These are phyloP conservation scores for Colletotrichum tropicale DNA, from an alignment of 2,329 filamentous ascomycete species.

Conservation along the genomic window DNA sequence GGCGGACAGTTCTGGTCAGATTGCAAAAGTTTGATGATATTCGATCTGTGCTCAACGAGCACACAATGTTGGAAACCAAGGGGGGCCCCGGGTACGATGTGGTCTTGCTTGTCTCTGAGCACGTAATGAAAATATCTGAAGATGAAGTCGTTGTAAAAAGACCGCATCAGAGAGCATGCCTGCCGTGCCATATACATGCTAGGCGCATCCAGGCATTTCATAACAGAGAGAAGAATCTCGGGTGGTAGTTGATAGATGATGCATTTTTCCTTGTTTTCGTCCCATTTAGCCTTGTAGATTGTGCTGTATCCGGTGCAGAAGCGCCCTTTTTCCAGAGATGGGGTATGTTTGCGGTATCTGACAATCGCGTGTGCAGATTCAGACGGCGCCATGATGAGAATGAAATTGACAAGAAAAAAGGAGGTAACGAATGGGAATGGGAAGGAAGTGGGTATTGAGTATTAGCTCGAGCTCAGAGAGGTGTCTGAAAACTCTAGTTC, in stretches of 20 bases:
- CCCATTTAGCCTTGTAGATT: neutral
- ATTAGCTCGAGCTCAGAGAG: neutral
- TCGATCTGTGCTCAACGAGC: neutral
- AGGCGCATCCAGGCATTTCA: neutral
- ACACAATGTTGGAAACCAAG: fast-evolving
- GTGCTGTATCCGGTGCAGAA: neutral
- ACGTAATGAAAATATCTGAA: neutral
- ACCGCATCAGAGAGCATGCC: neutral
- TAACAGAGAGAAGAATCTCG: neutral
- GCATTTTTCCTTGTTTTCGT: neutral
- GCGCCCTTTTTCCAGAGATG: fast-evolving
- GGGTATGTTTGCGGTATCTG: neutral
- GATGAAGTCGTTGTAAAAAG: neutral
- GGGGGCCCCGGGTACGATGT: neutral
- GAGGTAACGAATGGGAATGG: neutral
- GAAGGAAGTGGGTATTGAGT: neutral
- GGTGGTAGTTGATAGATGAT: neutral
- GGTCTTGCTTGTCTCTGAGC: neutral
- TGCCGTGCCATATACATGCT: neutral
- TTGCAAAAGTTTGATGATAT: neutral
- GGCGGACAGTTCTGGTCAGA: neutral
- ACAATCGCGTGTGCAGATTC: neutral
- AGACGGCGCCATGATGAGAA: neutral
- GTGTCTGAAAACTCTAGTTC: neutral
- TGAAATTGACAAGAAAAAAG: neutral